A percentile compares a stretch with the other conserved stretches of the same genome.
Conservation (phyloP, 768 basidiomycete species). For the Pleurotus eryngii region DNA sequence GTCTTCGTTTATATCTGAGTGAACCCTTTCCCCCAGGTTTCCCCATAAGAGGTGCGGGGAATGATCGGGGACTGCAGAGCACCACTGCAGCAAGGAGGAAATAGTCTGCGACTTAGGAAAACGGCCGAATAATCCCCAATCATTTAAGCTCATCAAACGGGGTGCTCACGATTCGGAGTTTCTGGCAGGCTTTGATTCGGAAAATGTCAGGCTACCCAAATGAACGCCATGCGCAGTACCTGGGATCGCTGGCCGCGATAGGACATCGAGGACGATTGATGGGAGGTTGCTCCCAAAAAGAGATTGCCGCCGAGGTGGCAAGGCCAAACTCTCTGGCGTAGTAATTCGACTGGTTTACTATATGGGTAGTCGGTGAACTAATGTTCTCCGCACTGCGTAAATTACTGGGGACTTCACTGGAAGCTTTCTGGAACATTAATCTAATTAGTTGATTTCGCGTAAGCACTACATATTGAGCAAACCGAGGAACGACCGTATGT, state of each 20-base stretch:
- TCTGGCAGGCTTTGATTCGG: conserved; percentile 3
- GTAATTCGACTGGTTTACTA: no score
- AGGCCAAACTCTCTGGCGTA: no score
- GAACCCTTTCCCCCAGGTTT: conserved; percentile 3
- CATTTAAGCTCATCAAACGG: conserved; percentile 2
- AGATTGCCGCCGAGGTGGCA: not conserved
- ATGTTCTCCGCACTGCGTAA: no score
- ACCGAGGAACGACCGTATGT: conserved; percentile 2
- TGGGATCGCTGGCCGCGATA: not conserved
- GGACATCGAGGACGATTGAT: conserved; percentile 2
- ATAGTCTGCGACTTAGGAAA: not conserved
- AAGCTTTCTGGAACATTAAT: no score
- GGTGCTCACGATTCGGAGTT: not conserved
- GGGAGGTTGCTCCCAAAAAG: not conserved
- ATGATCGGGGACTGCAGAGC: conserved; percentile 1
- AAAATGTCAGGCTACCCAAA: not conserved
- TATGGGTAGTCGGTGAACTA: no score
- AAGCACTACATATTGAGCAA: no score
- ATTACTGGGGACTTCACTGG: no score
- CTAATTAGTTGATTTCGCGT: no score
- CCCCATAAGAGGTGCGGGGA: not conserved
- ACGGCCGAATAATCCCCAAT: conserved; percentile 5
- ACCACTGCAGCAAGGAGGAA: not conserved
- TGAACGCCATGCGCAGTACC: not conserved
- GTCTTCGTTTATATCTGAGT: conserved; percentile 4